Evolutionary conservation across 345 rosid species (phyloP).

Genomic region (Lumnitzera littorea): DNA sequence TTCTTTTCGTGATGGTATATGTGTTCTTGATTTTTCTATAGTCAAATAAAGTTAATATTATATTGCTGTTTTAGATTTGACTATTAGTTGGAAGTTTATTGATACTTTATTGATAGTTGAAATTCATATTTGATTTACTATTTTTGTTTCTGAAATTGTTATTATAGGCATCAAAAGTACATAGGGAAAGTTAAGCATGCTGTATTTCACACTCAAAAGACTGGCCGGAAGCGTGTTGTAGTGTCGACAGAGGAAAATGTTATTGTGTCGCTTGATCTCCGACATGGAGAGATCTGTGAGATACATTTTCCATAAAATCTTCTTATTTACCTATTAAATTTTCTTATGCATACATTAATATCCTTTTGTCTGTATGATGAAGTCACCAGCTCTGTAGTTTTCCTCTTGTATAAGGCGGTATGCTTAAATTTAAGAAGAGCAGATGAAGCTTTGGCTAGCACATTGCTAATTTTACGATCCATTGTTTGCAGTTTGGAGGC

Average conservation of each 20-base stretch:
- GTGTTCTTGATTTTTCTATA: too few species aligned
- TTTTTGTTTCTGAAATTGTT: not conserved
- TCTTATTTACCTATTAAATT: not conserved
- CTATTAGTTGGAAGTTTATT: too few species aligned
- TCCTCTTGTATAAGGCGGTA: too few species aligned
- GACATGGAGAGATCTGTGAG: slow-evolving; percentile 89
- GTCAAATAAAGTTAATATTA: too few species aligned
- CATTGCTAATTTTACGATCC: too few species aligned
- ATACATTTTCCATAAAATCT: not conserved
- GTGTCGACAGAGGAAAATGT: slow-evolving; percentile 92
- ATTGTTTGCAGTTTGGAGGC: slow-evolving; percentile 80
- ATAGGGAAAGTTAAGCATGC: slow-evolving; percentile 96
- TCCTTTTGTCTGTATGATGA: too few species aligned
- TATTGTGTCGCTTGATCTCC: slow-evolving; percentile 93
- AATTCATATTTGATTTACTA: not conserved
- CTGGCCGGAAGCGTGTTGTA: slow-evolving; percentile 89
- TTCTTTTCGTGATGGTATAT: too few species aligned
- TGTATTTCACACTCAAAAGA: slow-evolving; percentile 89
- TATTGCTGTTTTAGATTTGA: too few species aligned
- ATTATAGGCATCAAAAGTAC: slow-evolving; percentile 70
- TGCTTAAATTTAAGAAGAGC: not conserved
- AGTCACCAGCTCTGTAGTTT: too few species aligned
- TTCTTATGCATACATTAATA: not conserved
- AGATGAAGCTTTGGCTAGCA: not conserved
- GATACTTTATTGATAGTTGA: too few species aligned